Percentiles rank a stretch among this genome's conserved stretches.
These are phyloP conservation scores for Alisma plantagoaquatica DNA, from an alignment of 106 monocot species.

Conservation along the genomic window DNA sequence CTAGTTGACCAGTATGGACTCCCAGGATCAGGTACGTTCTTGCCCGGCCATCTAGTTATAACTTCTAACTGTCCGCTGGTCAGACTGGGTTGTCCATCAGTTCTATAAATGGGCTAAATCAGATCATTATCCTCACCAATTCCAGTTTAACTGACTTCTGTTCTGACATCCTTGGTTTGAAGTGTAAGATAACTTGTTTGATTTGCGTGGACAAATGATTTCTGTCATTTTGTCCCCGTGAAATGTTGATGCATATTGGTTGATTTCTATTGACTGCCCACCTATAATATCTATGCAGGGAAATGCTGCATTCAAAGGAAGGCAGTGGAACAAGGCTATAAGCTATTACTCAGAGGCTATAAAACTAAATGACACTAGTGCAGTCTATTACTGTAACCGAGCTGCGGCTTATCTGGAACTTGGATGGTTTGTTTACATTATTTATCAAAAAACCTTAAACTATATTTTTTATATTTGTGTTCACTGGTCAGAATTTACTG, in stretches of 20 bases:
- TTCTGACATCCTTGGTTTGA: background rate
- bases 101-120: no score
- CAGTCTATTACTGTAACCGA: slow-evolving; percentile 84
- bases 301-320: slow-evolving; percentile 88
- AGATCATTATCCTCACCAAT: no score
- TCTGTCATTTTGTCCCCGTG: background rate
- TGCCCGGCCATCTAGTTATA: background rate
- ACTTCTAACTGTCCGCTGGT: no score
- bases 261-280: background rate
- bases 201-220: background rate
- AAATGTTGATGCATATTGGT: no score
- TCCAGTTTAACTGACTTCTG: no score
- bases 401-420: slow-evolving; percentile 96
- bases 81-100: no score
- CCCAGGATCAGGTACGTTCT: no score
- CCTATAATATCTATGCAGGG: no score
- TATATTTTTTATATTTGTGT: background rate
- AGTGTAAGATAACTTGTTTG: background rate
- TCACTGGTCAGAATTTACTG: no score
- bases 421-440: slow-evolving; percentile 42
- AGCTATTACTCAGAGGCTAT: slow-evolving; percentile 88
- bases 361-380: slow-evolving; percentile 62
- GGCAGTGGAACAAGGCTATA: slow-evolving; percentile 83
- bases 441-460: background rate
- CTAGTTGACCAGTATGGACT: no score